Conservation (phyloP, 2,329 filamentous ascomycete species). For the Sporothrix curviconia region DNA sequence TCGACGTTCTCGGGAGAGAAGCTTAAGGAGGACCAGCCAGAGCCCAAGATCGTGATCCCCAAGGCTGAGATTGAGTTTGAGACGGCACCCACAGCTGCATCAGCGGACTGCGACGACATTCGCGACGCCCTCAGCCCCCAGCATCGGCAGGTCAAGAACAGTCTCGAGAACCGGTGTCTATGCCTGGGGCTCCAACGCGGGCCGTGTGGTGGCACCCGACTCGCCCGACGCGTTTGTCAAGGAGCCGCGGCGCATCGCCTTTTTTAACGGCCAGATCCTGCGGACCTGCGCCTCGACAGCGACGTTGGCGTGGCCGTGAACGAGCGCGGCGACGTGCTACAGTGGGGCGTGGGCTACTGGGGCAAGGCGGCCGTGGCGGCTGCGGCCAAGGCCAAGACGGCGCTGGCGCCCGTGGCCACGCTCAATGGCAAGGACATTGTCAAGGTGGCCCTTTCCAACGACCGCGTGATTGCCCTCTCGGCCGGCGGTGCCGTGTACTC, state of each 20-base stretch:
- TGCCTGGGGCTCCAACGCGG: slow-evolving; percentile 84
- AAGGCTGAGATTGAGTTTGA: slow-evolving; percentile 60
- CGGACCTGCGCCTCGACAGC: slow-evolving; percentile 81
- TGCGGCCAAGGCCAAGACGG: slow-evolving; percentile 44
- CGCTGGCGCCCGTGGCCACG: slow-evolving; percentile 62
- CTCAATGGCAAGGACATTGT: slow-evolving; percentile 74
- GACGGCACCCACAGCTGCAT: slow-evolving; percentile 39
- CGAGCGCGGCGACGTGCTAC: slow-evolving; percentile 80
- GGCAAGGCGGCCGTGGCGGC: slow-evolving; percentile 26
- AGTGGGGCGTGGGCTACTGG: slow-evolving; percentile 75
- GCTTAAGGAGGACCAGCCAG: not conserved
- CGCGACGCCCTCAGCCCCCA: slow-evolving; percentile 78
- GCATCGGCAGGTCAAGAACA: slow-evolving; percentile 79
- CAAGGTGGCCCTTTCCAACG: slow-evolving; percentile 69
- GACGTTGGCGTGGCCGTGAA: slow-evolving; percentile 80
- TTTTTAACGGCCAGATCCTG: slow-evolving; percentile 78
- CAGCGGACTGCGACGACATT: slow-evolving; percentile 61
- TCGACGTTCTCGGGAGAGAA: slow-evolving; percentile 24
- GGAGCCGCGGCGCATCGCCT: slow-evolving; percentile 67
- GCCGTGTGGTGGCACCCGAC: slow-evolving; percentile 77
- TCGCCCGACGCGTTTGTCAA: slow-evolving; percentile 74
- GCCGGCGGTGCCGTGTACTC: slow-evolving; percentile 76
- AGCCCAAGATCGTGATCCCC: slow-evolving; percentile 16
- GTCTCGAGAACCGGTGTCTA: slow-evolving; percentile 81
- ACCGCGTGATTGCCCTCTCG: slow-evolving; percentile 75